Percentiles rank a stretch among this genome's conserved stretches.
Evolutionary conservation across 2,329 filamentous ascomycete species (phyloP).

Genomic region (Cercospora canescens): DNA sequence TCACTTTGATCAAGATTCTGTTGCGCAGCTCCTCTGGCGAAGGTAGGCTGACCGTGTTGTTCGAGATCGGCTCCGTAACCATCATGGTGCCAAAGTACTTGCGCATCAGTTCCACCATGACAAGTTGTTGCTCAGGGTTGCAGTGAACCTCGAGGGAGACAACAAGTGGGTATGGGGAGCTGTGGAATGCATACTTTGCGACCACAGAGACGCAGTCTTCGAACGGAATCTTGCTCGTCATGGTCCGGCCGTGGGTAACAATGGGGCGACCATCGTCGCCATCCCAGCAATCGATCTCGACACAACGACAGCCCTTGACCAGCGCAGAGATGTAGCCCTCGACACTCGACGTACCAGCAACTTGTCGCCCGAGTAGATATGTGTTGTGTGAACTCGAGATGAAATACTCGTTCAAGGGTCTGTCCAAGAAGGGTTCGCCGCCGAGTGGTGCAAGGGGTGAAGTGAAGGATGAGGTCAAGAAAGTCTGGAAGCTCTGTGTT

Average conservation of each 20-base stretch:
- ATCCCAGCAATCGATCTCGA: conserved; percentile 99
- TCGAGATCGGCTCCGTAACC: conserved; percentile 72
- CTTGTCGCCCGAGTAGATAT: conserved; percentile 87
- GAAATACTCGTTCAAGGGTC: conserved; percentile 93
- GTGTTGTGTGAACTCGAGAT: conserved; percentile 99
- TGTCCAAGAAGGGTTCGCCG: conserved; percentile 59
- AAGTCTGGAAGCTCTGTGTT: conserved; percentile 75
- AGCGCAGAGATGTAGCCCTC: conserved; percentile 93
- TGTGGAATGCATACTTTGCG: conserved; percentile 88
- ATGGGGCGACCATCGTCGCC: conserved; percentile 82
- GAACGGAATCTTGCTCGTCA: conserved; percentile 88
- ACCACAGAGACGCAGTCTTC: conserved; percentile 89
- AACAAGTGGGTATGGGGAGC: conserved; percentile 85
- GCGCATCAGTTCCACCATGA: conserved; percentile 89
- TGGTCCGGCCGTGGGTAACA: conserved; percentile 86
- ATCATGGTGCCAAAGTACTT: conserved; percentile 79
- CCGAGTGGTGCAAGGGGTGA: conserved; percentile 27
- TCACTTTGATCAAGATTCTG: conserved; percentile 91
- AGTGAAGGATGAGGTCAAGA: conserved; percentile 63
- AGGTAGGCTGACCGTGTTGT: conserved; percentile 68
- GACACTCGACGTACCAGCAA: conserved; percentile 85
- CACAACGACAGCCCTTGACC: conserved; percentile 85
- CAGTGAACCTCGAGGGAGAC: conserved; percentile 97
- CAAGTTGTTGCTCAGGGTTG: conserved; percentile 74
- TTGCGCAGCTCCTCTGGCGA: conserved; percentile 82